Evolutionary conservation across 2,329 filamentous ascomycete species (phyloP), one percentile per base, ranked within the genome.

Genomic region (Colletotrichum destructivum): DNA sequence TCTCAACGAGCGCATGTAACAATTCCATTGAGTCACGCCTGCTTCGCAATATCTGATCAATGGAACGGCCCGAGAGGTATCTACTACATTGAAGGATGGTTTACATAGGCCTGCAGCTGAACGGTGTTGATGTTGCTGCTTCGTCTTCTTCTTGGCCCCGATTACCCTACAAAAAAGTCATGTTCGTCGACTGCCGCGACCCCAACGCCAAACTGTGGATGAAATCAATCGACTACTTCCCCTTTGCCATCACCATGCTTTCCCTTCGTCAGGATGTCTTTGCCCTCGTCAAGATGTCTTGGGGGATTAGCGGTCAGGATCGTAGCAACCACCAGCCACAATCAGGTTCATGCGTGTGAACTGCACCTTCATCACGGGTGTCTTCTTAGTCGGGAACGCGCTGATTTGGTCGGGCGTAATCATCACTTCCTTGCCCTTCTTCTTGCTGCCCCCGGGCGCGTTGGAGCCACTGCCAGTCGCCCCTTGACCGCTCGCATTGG

Each of bases 261-360:
- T 38, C 44, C n/a, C 54, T 11, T n/a, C 47, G 26, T n/a, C 23
- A 49, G 8, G 31, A n/a, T 13, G 21, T n/a, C 35, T n/a, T 35
- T 40, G 18, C n/a, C 54, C 11, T n/a, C 47, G 26, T 31, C 42
- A 38, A 15, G 31, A 9, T 11, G 26, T n/a, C 35, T n/a, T 40
- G 11, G 18, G n/a, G 11, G 18, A 12, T 78, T 82, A 85, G 71
- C 83, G 81, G 74, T 88, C 86, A 47, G 88, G 86, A 63, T 90
- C 87, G 76, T 90, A 92, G 77, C 89, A 91, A 31, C 95, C 94
- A 57, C 93, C 94, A 26, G 95, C 95, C 73, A 98, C 87, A 15
- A 98, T 92, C 75, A 98, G 82, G 80, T 99, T 99, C 94, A 98
- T 98, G 72, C 94, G 88, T 4, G 96, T 98, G 78, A 98, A 98